phyloP scores from a whole-genome alignment of 2,329 filamentous ascomycete species.

The Ascomycota sp. region DNA sequence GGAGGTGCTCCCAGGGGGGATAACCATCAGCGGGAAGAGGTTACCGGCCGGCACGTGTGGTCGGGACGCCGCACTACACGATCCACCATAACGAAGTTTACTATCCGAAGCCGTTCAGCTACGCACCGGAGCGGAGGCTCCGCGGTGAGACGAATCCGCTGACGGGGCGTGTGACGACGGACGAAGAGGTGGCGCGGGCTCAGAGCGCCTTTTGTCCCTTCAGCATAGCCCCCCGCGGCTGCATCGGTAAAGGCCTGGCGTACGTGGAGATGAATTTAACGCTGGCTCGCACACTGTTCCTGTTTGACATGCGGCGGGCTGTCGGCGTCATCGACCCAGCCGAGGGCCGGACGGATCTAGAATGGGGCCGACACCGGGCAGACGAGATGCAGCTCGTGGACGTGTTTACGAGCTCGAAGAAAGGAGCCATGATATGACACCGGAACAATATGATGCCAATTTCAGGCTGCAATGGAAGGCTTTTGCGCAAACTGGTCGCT shows the following conservation, averaged over 20 bases:
- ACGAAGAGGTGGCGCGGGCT: conserved; percentile 31
- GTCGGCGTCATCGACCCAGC: conserved; percentile 27
- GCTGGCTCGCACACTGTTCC: conserved; percentile 37
- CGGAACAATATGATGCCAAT: conserved; percentile 35
- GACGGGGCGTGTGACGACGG: conserved; percentile 18
- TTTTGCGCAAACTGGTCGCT: conserved; percentile 44
- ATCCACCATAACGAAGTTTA: conserved; percentile 47
- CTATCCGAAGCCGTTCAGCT: conserved; percentile 37
- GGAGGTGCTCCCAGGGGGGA: conserved; percentile 34
- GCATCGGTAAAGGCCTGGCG: conserved; percentile 50
- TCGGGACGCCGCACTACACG: conserved; percentile 46
- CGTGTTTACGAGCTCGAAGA: conserved; percentile 54
- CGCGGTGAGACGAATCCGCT: conserved; percentile 20
- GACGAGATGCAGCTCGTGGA: conserved; percentile 51
- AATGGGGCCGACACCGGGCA: conserved; percentile 32
- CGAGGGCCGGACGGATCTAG: conserved; percentile 26
- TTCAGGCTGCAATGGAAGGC: conserved; percentile 42
- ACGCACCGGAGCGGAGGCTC: conserved; percentile 46
- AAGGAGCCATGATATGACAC: conserved; percentile 43
- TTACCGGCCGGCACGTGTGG: conserved; percentile 39
- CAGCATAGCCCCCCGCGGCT: conserved; percentile 46
- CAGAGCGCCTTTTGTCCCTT: conserved; percentile 58
- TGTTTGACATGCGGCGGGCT: conserved; percentile 38
- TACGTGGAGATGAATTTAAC: conserved; percentile 47
- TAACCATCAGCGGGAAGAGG: conserved; percentile 28